Evolutionary conservation across 176 grass and related monocot species (phyloP).

Genomic region (Bromus sterilis): DNA sequence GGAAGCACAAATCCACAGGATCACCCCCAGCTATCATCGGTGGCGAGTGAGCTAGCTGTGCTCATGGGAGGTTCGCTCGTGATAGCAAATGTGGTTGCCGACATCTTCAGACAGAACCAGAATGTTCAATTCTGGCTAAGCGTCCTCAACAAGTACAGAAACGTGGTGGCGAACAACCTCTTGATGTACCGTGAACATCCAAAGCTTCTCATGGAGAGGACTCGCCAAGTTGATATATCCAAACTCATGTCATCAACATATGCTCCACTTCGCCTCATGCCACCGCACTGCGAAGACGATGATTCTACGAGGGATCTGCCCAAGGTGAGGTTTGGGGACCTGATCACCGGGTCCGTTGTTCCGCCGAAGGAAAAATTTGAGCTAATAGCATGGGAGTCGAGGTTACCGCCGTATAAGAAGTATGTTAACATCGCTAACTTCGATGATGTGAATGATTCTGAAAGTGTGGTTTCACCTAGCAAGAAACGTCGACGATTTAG

Average conservation of each 20-base stretch:
- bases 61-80: neutral
- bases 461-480: neutral
- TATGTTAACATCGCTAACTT: neutral
- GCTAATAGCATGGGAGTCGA: slow-evolving; percentile 5
- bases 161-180: neutral
- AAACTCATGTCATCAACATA: neutral
- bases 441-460: neutral
- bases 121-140: neutral
- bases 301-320: neutral
- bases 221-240: neutral
- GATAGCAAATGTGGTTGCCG: neutral
- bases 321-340: slow-evolving; percentile 24
- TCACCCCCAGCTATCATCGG: neutral
- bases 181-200: neutral
- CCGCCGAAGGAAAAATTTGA: slow-evolving; percentile 11
- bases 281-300: neutral
- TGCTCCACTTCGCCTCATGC: slow-evolving; percentile 4
- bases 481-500: neutral
- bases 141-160: neutral
- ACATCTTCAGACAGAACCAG: slow-evolving; percentile 14
- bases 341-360: neutral
- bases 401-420: neutral
- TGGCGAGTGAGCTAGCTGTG: neutral
- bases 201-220: slow-evolving; percentile 8
- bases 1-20: slow-evolving; percentile 14